These are phyloP conservation scores for Aspergillus sojae DNA, from an alignment of 2,329 filamentous ascomycete species.

Conservation along the genomic window DNA sequence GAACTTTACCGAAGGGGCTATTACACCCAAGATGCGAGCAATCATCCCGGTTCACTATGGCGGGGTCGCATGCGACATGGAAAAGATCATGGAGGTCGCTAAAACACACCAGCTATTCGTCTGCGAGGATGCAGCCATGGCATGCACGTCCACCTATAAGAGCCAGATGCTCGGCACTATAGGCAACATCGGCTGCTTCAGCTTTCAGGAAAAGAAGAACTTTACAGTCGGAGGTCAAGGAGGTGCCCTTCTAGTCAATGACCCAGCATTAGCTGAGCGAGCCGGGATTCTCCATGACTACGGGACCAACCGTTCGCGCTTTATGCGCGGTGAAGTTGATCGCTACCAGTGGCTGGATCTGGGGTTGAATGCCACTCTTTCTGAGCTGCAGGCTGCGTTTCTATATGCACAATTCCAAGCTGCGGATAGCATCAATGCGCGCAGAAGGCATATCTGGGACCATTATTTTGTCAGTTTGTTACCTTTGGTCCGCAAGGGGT, in stretches of 20 bases:
- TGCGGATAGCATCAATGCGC: conserved; percentile 7
- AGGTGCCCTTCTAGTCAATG: conserved; percentile 19
- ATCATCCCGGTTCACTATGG: conserved; percentile 21
- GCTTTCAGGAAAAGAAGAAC: conserved; percentile 22
- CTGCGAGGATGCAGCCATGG: conserved; percentile 21
- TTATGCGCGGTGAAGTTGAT: conserved; percentile 16
- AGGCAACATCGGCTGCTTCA: conserved; percentile 20
- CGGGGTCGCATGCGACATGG: conserved; percentile 20
- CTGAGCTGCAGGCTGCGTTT: conserved; percentile 19
- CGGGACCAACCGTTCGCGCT: conserved; percentile 13
- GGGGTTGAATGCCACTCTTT: conserved; percentile 12
- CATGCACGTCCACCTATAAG: conserved; percentile 14
- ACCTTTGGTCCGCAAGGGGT: background rate
- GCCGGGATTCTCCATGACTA: conserved; percentile 14
- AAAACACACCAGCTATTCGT: conserved; percentile 10
- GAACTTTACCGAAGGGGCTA: conserved; percentile 3
- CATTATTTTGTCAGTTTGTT: conserved; percentile 7
- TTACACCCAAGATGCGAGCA: conserved; percentile 16
- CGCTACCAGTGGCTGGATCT: conserved; percentile 16
- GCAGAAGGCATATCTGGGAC: conserved; percentile 10
- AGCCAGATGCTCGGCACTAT: conserved; percentile 19
- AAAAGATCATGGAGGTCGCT: conserved; percentile 12
- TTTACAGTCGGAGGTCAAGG: conserved; percentile 20
- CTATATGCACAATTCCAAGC: conserved; percentile 17
- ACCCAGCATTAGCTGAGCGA: conserved; percentile 7